These are phyloP conservation scores for Biscogniauxia sp. DNA, from an alignment of 2,329 filamentous ascomycete species.

Conservation along the genomic window DNA sequence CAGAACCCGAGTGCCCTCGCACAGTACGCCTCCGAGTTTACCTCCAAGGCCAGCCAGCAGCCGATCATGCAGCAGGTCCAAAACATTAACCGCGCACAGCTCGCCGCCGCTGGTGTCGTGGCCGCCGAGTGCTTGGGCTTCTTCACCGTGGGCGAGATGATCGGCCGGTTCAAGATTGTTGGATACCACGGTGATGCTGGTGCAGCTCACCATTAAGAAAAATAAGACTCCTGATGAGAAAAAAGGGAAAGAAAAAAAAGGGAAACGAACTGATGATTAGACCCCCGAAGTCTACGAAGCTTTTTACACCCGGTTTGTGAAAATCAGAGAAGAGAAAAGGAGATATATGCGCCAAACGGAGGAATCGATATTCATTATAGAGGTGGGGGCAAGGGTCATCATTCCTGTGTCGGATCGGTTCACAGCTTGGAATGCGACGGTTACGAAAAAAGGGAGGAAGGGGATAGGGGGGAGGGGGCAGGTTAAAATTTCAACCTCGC, in stretches of 20 bases:
- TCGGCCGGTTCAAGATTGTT: constrained; percentile 91
- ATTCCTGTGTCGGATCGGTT: too few species aligned
- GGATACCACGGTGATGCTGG: constrained; percentile 76
- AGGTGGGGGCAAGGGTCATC: too few species aligned
- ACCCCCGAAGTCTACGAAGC: constrained; percentile 9
- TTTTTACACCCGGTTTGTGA: not conserved
- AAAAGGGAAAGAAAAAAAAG: not conserved
- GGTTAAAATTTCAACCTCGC: not conserved
- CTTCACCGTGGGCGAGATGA: constrained; percentile 97
- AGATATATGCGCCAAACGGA: too few species aligned
- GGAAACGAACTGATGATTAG: too few species aligned
- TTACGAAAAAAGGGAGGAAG: too few species aligned
- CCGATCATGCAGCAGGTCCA: constrained; percentile 49
- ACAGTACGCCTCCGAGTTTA: constrained; percentile 41
- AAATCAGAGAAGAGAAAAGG: too few species aligned
- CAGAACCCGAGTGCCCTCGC: constrained; percentile 65
- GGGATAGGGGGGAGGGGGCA: not conserved
- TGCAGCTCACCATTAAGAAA: constrained; percentile 57
- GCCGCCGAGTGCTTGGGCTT: constrained; percentile 87
- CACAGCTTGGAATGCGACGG: not conserved
- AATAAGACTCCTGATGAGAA: not conserved
- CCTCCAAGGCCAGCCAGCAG: constrained; percentile 49
- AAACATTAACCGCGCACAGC: constrained; percentile 68
- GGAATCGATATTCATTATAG: too few species aligned
- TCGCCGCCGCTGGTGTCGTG: constrained; percentile 73